Conservation (phyloP, 495 filamentous ascomycete species). For the Daldinia concentrica region DNA sequence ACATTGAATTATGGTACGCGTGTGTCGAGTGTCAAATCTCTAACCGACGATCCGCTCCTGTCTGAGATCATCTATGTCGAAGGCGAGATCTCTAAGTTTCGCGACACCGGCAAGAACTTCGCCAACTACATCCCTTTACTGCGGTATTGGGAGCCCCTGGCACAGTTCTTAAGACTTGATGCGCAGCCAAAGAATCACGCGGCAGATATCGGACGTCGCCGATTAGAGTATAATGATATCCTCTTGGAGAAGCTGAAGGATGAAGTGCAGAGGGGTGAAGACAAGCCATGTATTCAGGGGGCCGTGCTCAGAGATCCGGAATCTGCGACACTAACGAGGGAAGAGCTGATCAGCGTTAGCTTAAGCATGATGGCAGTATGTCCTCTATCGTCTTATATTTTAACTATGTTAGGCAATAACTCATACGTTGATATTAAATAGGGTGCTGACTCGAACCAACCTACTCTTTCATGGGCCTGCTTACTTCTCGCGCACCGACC, state of each 20-base stretch:
- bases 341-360: conserved; percentile 76
- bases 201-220: conserved; percentile 64
- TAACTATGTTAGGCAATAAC: not conserved
- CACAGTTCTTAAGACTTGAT: conserved; percentile 17
- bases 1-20: conserved; percentile 74
- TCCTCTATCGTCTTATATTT: not conserved
- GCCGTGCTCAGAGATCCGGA: conserved; percentile 74
- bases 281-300: conserved; percentile 75
- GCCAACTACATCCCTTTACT: conserved; percentile 74
- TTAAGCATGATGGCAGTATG: conserved; percentile 70
- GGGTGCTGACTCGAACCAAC: conserved; percentile 35
- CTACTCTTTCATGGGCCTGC: conserved; percentile 64
- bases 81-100: conserved; percentile 69
- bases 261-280: conserved; percentile 66
- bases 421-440: not conserved
- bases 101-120: conserved; percentile 75
- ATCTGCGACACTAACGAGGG: conserved; percentile 60
- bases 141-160: conserved; percentile 60
- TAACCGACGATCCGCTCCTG: conserved; percentile 64
- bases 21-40: conserved; percentile 61
- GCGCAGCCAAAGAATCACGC: conserved; percentile 52
- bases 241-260: conserved; percentile 69
- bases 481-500: conserved; percentile 74
- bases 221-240: conserved; percentile 65
- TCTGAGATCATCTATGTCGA: conserved; percentile 72